Conservation (phyloP, 306 rosid species). For the Pyrus bretschneideri region DNA sequence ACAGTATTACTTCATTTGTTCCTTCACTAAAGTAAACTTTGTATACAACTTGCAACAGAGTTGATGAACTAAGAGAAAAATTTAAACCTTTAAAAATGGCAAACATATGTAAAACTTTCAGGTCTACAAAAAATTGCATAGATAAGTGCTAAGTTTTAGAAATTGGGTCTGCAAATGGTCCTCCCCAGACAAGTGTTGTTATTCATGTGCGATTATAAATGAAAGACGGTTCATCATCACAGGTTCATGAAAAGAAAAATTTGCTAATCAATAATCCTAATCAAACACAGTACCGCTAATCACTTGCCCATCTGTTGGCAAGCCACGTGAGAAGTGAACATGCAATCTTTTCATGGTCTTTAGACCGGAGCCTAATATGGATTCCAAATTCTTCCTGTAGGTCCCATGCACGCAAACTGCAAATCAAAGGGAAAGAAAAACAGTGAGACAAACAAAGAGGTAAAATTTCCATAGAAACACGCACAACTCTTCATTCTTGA, state of each 20-base stretch:
- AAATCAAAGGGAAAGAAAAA: conserved; percentile 13
- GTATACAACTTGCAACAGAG: neutral
- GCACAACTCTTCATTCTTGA: neutral
- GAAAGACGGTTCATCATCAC: neutral
- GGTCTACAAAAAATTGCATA: neutral
- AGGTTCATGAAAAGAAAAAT: neutral
- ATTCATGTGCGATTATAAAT: neutral
- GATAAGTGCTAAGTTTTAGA: neutral
- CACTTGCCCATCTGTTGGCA: conserved; percentile 88
- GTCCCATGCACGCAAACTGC: conserved; percentile 96
- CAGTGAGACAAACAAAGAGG: conserved; percentile 5
- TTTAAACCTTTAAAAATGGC: neutral
- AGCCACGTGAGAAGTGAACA: conserved; percentile 81
- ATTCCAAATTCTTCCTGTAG: conserved; percentile 63
- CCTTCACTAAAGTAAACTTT: neutral
- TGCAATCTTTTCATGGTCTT: conserved; percentile 89
- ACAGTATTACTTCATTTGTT: neutral
- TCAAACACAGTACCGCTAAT: conserved; percentile 62
- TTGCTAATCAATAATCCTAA: neutral
- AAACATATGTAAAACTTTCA: neutral
- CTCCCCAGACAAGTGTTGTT: neutral
- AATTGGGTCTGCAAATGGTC: neutral
- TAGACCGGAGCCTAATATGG: conserved; percentile 72
- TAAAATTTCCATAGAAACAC: neutral
- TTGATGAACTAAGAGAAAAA: no score